Evolutionary conservation across 2,329 filamentous ascomycete species (phyloP), one percentile per base, ranked within the genome.

Genomic region (Alternaria novae-zelandiae): DNA sequence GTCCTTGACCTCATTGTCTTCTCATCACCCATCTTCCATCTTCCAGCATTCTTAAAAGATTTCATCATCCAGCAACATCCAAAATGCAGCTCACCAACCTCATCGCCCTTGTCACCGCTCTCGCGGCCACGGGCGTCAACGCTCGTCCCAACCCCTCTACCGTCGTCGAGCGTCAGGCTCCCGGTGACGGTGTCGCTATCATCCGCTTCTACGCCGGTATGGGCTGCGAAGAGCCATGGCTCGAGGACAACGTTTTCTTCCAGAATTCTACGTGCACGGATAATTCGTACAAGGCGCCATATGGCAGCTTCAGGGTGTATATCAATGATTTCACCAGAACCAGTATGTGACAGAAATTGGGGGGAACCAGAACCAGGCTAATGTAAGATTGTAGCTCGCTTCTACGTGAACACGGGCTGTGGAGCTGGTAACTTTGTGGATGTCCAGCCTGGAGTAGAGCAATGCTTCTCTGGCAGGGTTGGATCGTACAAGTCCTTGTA

Each of bases 1-100:
- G 13, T 13, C 17, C 13, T 5, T 15, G 9, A 17, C 6, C 0
- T 9, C 20, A 25, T 3, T 41, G 3, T 9, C 17, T 25, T 6
- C 49, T 53, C 20, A 23, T 30, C 30, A 41, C 2, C 49, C 20
- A 11, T 5, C 13, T 36, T 23, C 7, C 25, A 21, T 12, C 10
- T 17, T 13, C 15, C 17, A 28, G 6, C 26, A 28, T n/a, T n/a
- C 25, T n/a, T 21, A n/a, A 3, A 8, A 17, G 3, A 30, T 56
- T 5, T 56, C n/a, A n/a, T 36, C 28, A 10, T 47, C 28, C 15
- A 20, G 11, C 21, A 21, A n/a, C 12, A 23, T 41, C 5, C 20
- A 58, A 13, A 30, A 64, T 64, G 61, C 51, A 57, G 11, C 23
- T 61, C 47, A 61, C 28, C 41, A 54, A 44, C 36, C 17, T 61